phyloP scores from a whole-genome alignment of 73 alveolate species.

The Paramecium sexaurelia region DNA sequence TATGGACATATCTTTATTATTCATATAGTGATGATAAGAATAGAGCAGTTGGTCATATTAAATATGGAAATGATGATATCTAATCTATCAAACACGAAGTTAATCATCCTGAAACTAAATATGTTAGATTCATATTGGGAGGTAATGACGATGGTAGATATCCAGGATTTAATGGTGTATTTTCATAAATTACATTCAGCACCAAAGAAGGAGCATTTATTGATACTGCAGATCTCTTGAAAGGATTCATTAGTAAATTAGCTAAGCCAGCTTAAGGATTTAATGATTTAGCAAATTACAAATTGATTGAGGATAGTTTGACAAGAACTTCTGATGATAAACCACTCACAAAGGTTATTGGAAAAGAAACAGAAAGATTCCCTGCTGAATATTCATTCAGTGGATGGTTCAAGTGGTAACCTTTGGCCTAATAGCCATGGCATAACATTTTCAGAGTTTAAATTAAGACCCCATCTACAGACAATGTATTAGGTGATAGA shows the following conservation, averaged over 20 bases:
- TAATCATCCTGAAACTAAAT: not conserved
- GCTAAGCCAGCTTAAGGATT: not conserved
- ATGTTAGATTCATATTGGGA: conserved; percentile 24
- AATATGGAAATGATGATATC: not conserved
- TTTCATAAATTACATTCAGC: not conserved
- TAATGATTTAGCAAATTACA: not conserved
- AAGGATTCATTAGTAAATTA: conserved; percentile 25
- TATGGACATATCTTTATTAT: conserved; percentile 48
- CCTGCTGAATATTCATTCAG: conserved; percentile 48
- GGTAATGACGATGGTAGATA: conserved; percentile 23
- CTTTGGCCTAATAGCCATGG: conserved; percentile 53
- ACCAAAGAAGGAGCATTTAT: conserved; percentile 9
- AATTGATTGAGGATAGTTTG: not conserved
- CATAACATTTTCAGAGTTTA: conserved; percentile 63
- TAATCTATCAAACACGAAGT: not conserved
- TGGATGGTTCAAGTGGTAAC: conserved; percentile 69
- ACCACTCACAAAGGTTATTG: not conserved
- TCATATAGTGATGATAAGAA: not conserved
- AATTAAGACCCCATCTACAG: conserved; percentile 42
- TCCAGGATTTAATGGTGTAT: conserved; percentile 49
- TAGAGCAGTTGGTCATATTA: conserved; percentile 40
- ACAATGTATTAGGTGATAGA: conserved; percentile 34
- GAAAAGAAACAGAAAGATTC: conserved; percentile 12
- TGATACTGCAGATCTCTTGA: conserved; percentile 4
- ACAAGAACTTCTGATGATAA: not conserved